Evolutionary conservation across 1,284 basidiomycete genomes (phyloP).

Genomic region (Heterobasidion parviporum): DNA sequence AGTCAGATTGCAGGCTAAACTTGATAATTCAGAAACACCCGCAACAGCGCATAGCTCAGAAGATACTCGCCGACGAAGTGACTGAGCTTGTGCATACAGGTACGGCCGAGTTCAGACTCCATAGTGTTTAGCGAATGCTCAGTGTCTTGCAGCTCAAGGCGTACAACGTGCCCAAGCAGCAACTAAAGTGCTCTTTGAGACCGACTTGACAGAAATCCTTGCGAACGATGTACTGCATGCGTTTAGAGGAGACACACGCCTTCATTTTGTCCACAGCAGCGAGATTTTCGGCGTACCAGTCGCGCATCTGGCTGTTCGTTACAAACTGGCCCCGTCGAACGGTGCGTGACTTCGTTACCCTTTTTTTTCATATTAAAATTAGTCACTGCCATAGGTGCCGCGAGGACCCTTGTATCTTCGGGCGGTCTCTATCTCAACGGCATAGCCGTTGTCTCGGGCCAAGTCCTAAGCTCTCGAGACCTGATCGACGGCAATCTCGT

Average conservation of each 20-base stretch:
- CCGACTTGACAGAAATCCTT: slow-evolving; percentile 35
- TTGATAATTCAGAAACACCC: slow-evolving; percentile 35
- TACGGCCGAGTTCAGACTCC: slow-evolving; percentile 25
- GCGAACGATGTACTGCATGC: slow-evolving; percentile 43
- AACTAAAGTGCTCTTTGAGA: slow-evolving; percentile 54
- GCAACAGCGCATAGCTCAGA: slow-evolving; percentile 67
- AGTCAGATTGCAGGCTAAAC: slow-evolving; percentile 4
- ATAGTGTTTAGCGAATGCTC: background rate
- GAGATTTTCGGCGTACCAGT: slow-evolving; percentile 44
- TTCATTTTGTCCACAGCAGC: slow-evolving; percentile 33
- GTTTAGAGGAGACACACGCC: slow-evolving; percentile 51
- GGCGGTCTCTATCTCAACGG: slow-evolving; percentile 52
- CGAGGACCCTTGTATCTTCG: slow-evolving; percentile 40
- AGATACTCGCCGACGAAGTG: slow-evolving; percentile 78
- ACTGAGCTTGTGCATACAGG: slow-evolving; percentile 83
- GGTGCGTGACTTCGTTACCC: slow-evolving; percentile 32
- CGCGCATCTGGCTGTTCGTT: slow-evolving; percentile 44
- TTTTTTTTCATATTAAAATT: background rate
- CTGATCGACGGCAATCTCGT: slow-evolving; percentile 59
- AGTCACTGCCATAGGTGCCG: slow-evolving; percentile 33
- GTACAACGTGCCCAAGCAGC: slow-evolving; percentile 47
- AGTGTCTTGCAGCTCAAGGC: slow-evolving; percentile 22
- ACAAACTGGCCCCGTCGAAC: slow-evolving; percentile 42
- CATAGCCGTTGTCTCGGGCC: slow-evolving; percentile 31
- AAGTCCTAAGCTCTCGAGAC: slow-evolving; percentile 35